Conservation (phyloP, 2,329 filamentous ascomycete genomes). For the Zymoseptoria pseudotritici region DNA sequence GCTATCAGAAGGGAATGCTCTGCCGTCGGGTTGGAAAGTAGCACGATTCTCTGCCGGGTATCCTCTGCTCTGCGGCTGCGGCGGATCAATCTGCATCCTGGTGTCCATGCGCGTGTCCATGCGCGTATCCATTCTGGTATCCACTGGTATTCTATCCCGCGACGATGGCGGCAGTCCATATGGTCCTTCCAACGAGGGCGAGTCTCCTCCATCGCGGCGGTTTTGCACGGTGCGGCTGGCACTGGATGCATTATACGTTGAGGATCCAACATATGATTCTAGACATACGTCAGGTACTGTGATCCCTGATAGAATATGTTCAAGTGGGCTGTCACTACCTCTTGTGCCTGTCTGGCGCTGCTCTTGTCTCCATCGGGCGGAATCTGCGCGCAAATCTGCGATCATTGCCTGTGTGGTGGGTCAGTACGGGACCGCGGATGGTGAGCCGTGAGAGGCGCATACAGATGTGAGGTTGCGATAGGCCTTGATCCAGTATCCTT, state of each 20-base stretch:
- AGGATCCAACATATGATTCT: slow-evolving; percentile 26
- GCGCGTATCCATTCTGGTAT: slow-evolving; percentile 19
- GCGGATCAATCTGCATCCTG: slow-evolving; percentile 25
- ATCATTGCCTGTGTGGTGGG: slow-evolving; percentile 40
- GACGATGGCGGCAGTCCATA: slow-evolving; percentile 21
- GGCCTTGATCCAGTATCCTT: slow-evolving; percentile 46
- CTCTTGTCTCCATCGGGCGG: slow-evolving; percentile 39
- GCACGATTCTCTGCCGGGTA: slow-evolving; percentile 19
- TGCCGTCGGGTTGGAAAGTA: slow-evolving; percentile 17
- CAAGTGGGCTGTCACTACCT: slow-evolving; percentile 40
- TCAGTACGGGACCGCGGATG: slow-evolving; percentile 6
- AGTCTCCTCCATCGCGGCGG: slow-evolving; percentile 34
- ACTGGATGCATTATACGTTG: slow-evolving; percentile 40
- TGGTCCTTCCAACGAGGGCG: slow-evolving; percentile 26
- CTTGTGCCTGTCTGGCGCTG: slow-evolving; percentile 31
- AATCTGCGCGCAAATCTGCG: slow-evolving; percentile 42
- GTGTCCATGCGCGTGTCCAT: slow-evolving; percentile 1
- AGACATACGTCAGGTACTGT: slow-evolving; percentile 29
- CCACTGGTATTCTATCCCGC: slow-evolving; percentile 20
- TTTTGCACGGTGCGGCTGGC: slow-evolving; percentile 33
- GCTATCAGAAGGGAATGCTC: slow-evolving; percentile 19
- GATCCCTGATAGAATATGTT: slow-evolving; percentile 35
- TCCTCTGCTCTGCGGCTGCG: slow-evolving; percentile 16
- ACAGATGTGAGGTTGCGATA: slow-evolving; percentile 45
- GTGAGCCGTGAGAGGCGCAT: slow-evolving; percentile 19